A percentile compares a stretch with the other conserved stretches of the same genome.
These are phyloP conservation scores for Phlebopus sp. DNA, from an alignment of 1,284 basidiomycete species.

Conservation along the genomic window DNA sequence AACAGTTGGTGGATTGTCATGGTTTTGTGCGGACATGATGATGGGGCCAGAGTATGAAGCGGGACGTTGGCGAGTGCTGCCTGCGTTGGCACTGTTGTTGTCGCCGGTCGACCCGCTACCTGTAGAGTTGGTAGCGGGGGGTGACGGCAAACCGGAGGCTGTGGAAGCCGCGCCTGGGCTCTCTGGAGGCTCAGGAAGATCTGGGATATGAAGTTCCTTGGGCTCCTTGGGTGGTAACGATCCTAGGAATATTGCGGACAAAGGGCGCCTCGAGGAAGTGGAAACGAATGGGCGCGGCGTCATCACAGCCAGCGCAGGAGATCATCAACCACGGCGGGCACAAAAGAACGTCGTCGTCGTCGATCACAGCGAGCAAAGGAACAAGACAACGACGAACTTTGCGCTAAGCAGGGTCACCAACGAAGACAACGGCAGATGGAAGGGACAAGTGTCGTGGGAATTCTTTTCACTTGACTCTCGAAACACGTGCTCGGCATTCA, in stretches of 20 bases:
- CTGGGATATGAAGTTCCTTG: slow-evolving; percentile 43
- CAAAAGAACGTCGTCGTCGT: slow-evolving; percentile 21
- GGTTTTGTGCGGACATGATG: slow-evolving; percentile 37
- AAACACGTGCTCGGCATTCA: neutral
- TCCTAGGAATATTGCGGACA: slow-evolving; percentile 35
- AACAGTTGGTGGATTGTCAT: slow-evolving; percentile 26
- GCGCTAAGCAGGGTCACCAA: slow-evolving; percentile 10
- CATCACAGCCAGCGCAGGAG: slow-evolving; percentile 26
- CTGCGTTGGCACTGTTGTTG: slow-evolving; percentile 48
- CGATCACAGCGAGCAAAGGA: slow-evolving; percentile 24
- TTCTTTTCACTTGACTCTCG: neutral
- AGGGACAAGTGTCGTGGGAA: slow-evolving; percentile 28
- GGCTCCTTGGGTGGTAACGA: slow-evolving; percentile 32
- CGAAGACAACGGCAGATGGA: slow-evolving; percentile 6
- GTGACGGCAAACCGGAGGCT: slow-evolving; percentile 69
- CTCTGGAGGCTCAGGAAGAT: slow-evolving; percentile 64
- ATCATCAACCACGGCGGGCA: slow-evolving; percentile 29
- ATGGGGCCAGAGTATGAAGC: slow-evolving; percentile 29
- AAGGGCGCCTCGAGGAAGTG: slow-evolving; percentile 34
- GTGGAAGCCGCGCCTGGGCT: slow-evolving; percentile 47
- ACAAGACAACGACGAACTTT: slow-evolving; percentile 22
- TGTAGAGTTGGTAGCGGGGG: slow-evolving; percentile 77
- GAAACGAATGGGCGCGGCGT: slow-evolving; percentile 34
- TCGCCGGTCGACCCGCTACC: slow-evolving; percentile 74
- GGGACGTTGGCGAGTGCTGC: slow-evolving; percentile 43